Evolutionary conservation across 208 protist genomes (phyloP).

Genomic region (Wallacemonas rigidus): DNA sequence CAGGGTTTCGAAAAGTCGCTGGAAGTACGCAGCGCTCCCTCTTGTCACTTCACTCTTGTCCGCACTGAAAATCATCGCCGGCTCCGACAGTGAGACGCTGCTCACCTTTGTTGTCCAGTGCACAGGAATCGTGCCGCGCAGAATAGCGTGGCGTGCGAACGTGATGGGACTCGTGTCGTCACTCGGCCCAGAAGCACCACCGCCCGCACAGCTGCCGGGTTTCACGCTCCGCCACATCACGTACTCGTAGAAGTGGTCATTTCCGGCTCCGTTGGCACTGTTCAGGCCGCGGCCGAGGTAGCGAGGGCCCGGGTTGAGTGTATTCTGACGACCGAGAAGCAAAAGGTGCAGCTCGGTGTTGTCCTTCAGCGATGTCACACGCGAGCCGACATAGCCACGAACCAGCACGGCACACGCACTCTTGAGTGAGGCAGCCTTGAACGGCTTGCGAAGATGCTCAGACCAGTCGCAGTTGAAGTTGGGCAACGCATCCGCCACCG

Average conservation of each 20-base stretch:
- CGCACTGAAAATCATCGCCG: constrained; percentile 78
- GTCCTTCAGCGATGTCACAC: constrained; percentile 41
- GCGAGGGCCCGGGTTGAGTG: constrained; percentile 81
- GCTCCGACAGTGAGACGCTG: constrained; percentile 67
- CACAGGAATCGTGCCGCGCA: constrained; percentile 86
- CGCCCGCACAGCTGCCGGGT: background rate
- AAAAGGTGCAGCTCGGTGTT: constrained; percentile 58
- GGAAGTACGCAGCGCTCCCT: constrained; percentile 70
- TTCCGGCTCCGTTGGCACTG: constrained; percentile 68
- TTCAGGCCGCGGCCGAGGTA: constrained; percentile 86
- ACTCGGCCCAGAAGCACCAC: background rate
- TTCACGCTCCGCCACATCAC: constrained; percentile 65
- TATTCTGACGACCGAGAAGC: constrained; percentile 74
- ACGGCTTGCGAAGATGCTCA: constrained; percentile 53
- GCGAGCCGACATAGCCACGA: constrained; percentile 73
- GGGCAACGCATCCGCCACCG: constrained; percentile 22
- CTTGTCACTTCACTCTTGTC: constrained; percentile 66
- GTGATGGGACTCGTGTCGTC: constrained; percentile 36
- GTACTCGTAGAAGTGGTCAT: constrained; percentile 90
- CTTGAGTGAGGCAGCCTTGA: constrained; percentile 35
- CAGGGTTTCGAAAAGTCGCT: constrained; percentile 52
- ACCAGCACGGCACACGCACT: constrained; percentile 66
- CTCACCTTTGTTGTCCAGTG: constrained; percentile 74
- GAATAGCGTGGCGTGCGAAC: constrained; percentile 71
- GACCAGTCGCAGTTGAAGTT: constrained; percentile 84